Evolutionary conservation across 2,329 filamentous ascomycete genomes (phyloP).

Genomic region (Madurella mycetomatis): DNA sequence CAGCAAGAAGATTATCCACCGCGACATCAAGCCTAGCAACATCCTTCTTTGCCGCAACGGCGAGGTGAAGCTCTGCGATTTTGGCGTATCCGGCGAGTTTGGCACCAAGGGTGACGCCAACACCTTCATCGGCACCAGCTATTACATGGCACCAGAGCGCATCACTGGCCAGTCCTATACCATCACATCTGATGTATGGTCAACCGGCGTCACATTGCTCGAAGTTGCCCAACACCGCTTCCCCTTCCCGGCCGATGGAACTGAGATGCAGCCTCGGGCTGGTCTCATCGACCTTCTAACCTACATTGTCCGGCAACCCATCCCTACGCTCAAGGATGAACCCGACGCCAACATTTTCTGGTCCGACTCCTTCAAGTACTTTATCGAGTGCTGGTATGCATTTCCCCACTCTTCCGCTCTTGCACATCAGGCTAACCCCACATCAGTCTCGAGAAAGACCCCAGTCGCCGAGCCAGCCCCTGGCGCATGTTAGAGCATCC

Average conservation of each 20-base stretch:
- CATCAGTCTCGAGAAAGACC: slow-evolving; percentile 85
- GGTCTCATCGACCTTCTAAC: slow-evolving; percentile 93
- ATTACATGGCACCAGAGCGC: slow-evolving; percentile 98
- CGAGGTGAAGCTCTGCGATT: slow-evolving; percentile 96
- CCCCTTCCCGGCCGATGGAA: slow-evolving; percentile 94
- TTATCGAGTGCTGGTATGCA: slow-evolving; percentile 96
- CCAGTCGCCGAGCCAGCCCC: slow-evolving; percentile 78
- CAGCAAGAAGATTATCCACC: slow-evolving; percentile 93
- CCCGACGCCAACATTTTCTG: slow-evolving; percentile 83
- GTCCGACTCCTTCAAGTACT: slow-evolving; percentile 98
- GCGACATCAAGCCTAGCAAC: slow-evolving; percentile 98
- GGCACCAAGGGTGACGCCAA: slow-evolving; percentile 98
- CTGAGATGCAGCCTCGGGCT: slow-evolving; percentile 88
- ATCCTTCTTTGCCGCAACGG: slow-evolving; percentile 89
- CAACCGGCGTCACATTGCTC: slow-evolving; percentile 90
- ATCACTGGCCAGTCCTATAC: slow-evolving; percentile 98
- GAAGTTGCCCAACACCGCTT: slow-evolving; percentile 99
- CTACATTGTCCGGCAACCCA: slow-evolving; percentile 93
- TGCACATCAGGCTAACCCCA: slow-evolving; percentile 13
- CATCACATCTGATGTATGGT: slow-evolving; percentile 98
- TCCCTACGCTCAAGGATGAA: slow-evolving; percentile 94
- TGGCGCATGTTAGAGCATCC: slow-evolving; percentile 99
- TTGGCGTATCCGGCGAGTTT: slow-evolving; percentile 95
- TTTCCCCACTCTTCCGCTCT: not conserved
- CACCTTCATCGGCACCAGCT: slow-evolving; percentile 97